These are phyloP conservation scores for Trichoderma breve DNA, from an alignment of 2,329 filamentous ascomycete species.

Conservation along the genomic window DNA sequence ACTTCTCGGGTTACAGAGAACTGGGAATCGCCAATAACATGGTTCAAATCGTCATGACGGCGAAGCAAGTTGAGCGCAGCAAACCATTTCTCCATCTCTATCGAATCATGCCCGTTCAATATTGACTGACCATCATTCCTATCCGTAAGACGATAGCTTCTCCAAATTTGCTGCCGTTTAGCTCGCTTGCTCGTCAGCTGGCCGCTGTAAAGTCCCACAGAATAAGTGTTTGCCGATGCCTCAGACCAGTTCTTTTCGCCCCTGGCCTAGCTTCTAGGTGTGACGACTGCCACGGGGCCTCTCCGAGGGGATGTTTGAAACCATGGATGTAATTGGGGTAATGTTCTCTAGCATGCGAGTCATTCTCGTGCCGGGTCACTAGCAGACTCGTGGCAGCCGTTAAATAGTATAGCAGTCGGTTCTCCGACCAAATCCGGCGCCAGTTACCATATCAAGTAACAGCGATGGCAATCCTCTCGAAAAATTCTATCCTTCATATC, in stretches of 20 bases:
- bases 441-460: not conserved
- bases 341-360: not conserved
- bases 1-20: not conserved
- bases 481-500: slow-evolving; percentile 45
- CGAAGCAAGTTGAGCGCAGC: not conserved
- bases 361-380: not conserved
- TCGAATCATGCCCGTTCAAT: not conserved
- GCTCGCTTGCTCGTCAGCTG: not conserved
- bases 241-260: not conserved
- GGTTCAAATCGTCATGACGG: not conserved
- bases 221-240: not conserved
- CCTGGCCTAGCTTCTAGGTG: not conserved
- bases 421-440: not conserved
- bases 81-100: not conserved
- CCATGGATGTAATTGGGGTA: not conserved
- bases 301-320: not conserved
- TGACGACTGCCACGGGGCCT: not conserved
- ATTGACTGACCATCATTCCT: not conserved
- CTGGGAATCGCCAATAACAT: not conserved
- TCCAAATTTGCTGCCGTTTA: not conserved
- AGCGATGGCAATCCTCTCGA: not conserved
- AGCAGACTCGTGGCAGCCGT: not conserved
- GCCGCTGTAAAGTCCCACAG: not conserved
- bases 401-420: not conserved
- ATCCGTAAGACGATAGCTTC: not conserved